Base-by-base conservation (phyloP, 78 protist species). In the Dictyostelium firmibasis region DNA sequence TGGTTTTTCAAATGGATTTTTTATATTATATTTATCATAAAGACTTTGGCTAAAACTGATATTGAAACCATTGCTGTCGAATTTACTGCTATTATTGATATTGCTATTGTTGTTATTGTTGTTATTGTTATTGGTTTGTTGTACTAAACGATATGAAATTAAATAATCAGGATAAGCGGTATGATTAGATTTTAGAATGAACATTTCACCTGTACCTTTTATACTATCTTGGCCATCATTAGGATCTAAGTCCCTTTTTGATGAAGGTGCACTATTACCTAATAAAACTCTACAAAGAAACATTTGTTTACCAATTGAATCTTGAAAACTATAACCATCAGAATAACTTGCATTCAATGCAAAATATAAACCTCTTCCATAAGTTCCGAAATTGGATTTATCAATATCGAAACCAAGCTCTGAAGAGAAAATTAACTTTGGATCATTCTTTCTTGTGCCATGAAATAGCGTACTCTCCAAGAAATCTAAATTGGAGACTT, bases 81-180 rank as follows among this genome's bases (percentile, higher is more conserved):
- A 27, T 35, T 35, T 9, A 74, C 35, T 74, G 14, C 35, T 2
- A 75, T 33, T 31, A 18, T 33, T 75, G 13, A 16, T 31, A 18
- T 33, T 75, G 16, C 36, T 75, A 75, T 18, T 75, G 1, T 67
- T 67, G 2, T 25, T 27, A 8, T 67, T 67, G 11, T 67, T 67
- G 2, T 5, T 25, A 8, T 4, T 10, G 23, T 1, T 67, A 11
- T 72, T 72, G 43, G 38, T n/a, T n/a, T n/a, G n/a, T n/a, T n/a
- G n/a, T n/a, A n/a, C n/a, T n/a, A n/a, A n/a, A 29, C 47, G 18
- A 60, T 82, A 82, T 7, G 72, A 33, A 9, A 82, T 82, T 33
- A 82, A 33, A 57, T 82, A 82, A 10, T 82, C 86, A 2, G 86
- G 86, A 82, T 82, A 82, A 8, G 86, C 74, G 7, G 47, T 57